phyloP scores from a whole-genome alignment of 305 asterid species.

The Fraxinus sp. region DNA sequence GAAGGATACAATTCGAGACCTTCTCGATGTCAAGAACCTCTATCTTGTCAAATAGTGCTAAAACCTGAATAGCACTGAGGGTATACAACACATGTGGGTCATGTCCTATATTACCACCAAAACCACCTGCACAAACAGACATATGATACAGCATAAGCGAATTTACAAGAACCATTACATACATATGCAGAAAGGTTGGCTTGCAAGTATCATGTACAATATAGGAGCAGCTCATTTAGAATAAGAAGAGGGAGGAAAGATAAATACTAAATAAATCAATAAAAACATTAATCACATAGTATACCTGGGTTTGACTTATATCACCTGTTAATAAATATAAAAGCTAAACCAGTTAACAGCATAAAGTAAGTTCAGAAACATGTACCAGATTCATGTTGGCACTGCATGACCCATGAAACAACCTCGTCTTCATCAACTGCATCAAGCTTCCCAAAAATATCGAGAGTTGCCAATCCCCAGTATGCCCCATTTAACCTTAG shows the following conservation, averaged over 20 bases:
- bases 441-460: conserved; percentile 70
- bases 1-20: conserved; percentile 76
- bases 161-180: conserved; percentile 4
- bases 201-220: not conserved
- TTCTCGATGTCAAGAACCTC: conserved; percentile 69
- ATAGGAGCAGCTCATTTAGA: not conserved
- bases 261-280: not conserved
- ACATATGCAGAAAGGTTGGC: not conserved
- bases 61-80: conserved; percentile 85
- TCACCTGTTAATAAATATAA: not conserved
- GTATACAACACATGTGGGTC: conserved; percentile 84
- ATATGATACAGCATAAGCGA: not conserved
- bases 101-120: conserved; percentile 92
- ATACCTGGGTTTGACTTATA: not conserved
- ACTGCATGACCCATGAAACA: conserved; percentile 79
- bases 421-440: conserved; percentile 72
- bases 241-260: not conserved
- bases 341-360: not conserved
- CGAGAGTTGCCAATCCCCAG: conserved; percentile 94
- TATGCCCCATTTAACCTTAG: conserved; percentile 85
- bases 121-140: conserved; percentile 64
- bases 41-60: conserved; percentile 77
- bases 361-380: conserved; percentile 14
- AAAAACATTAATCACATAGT: not conserved
- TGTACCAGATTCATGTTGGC: conserved; percentile 93